Evolutionary conservation across 306 rosid species (phyloP).

Genomic region (Fragaria ananassa): DNA sequence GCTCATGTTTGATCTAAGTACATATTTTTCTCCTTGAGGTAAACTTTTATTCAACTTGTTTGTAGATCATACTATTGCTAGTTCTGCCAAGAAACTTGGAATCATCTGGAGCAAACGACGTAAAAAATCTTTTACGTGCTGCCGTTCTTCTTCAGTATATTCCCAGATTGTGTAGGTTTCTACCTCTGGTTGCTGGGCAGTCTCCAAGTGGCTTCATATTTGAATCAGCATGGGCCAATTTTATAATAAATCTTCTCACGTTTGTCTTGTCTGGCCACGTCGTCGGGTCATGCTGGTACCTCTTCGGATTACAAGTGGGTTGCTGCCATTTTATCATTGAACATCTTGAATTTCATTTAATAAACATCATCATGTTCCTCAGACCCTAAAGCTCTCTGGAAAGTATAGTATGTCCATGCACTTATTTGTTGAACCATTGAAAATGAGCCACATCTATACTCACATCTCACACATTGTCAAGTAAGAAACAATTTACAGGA

Average conservation of each 20-base stretch:
- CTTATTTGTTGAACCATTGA: background rate
- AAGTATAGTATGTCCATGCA: background rate
- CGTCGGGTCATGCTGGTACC: slow-evolving; percentile 85
- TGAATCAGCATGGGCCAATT: slow-evolving; percentile 78
- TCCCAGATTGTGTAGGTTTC: slow-evolving; percentile 67
- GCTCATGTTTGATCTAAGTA: background rate
- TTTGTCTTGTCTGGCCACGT: slow-evolving; percentile 65
- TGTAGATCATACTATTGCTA: slow-evolving; percentile 58
- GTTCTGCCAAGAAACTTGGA: slow-evolving; percentile 49
- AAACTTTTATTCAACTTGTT: slow-evolving; percentile 15
- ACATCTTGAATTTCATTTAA: background rate
- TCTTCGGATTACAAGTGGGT: slow-evolving; percentile 74
- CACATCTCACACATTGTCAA: no score
- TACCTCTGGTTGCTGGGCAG: slow-evolving; percentile 62
- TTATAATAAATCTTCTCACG: slow-evolving; percentile 69
- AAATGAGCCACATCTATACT: background rate
- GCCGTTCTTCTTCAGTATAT: slow-evolving; percentile 63
- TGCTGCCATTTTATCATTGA: background rate
- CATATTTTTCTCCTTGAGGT: background rate
- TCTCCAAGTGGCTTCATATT: slow-evolving; percentile 72
- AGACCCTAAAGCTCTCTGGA: background rate
- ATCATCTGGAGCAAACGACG: slow-evolving; percentile 68
- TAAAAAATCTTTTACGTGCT: slow-evolving; percentile 61
- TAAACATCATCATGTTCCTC: background rate
- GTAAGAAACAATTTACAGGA: no score